phyloP scores from a whole-genome alignment of 2,329 filamentous ascomycete species.

The Lachnellula suecica region DNA sequence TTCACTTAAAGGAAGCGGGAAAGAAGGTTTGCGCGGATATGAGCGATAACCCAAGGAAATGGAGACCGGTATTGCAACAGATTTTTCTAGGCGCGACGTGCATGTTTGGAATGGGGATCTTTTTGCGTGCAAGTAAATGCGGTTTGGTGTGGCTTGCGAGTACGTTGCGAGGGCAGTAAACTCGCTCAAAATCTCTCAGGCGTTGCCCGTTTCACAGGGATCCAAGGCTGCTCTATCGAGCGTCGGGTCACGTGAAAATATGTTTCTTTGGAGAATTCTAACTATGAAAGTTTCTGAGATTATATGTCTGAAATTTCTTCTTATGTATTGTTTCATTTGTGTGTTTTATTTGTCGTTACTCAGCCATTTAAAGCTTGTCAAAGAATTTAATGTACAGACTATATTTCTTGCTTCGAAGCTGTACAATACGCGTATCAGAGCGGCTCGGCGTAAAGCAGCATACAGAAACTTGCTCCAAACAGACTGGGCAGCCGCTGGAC shows the following conservation, averaged over 20 bases:
- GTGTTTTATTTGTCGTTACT: too few relatives aligned
- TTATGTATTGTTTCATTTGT: too few relatives aligned
- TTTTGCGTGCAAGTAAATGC: not conserved
- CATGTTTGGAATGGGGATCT: not conserved
- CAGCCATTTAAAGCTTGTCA: too few relatives aligned
- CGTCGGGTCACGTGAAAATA: not conserved
- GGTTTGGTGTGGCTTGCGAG: not conserved
- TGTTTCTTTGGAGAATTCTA: too few relatives aligned
- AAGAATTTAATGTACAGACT: too few relatives aligned
- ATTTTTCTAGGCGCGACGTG: too few relatives aligned
- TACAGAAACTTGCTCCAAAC: not conserved
- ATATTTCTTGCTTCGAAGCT: too few relatives aligned
- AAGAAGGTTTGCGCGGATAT: conserved; percentile 4
- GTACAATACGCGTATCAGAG: not conserved
- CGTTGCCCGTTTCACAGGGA: too few relatives aligned
- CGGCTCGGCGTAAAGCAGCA: not conserved
- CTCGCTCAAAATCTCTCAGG: too few relatives aligned
- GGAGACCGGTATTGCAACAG: conserved; percentile 1
- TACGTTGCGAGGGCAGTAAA: not conserved
- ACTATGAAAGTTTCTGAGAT: too few relatives aligned
- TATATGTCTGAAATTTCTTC: too few relatives aligned
- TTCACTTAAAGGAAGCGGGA: not conserved
- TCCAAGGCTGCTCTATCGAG: not conserved
- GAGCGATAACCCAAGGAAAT: not conserved
- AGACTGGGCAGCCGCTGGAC: too few relatives aligned